Base-by-base conservation (phyloP, 768 basidiomycete genomes). In the Mycena metata region DNA sequence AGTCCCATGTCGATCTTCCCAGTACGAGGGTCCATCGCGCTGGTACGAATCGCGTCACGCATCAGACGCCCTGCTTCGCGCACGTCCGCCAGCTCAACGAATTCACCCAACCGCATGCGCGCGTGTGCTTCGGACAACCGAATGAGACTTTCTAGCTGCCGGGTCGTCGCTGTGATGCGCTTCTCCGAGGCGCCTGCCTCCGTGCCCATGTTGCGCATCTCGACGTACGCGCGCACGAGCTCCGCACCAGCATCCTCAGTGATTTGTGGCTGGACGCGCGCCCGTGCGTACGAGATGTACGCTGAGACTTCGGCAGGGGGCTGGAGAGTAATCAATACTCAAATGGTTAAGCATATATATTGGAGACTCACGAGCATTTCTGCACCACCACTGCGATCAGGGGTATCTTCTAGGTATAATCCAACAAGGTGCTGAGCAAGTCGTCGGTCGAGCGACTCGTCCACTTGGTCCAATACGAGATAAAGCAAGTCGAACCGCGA, bases 1-100 rank as follows among this genome's bases (percentile, higher is more conserved):
- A 99, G 79, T 60, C 96, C 94, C 89, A 98, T 94, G 78, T 99
- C 96, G 76, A 98, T 97, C 86, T 96, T 96, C 60, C 97, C 97
- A 15, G 96, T 98, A 24, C 94, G 86, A 12, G 97, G 97, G 79
- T 99, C 96, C 85, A 97, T 96, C 45, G 96, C 96, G 69, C 91
- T 91, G 69, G 96, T 96, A 74, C 95, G 89, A 80, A 99, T 93
- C 5, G 97, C 98, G 78, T 97, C 95, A 51, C 95, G 90, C 91
- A 99, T 99, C 73, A 99, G 87, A n/a, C 98, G 86, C 75, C 87
- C 90, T 1, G 97, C 96, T 79, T 99, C 98, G 69, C 86, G 84
- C 35, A 99, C 98, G 75, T 99, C 98, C 60, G 84, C 80, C 50
- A 94, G 80, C 75, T 96, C 94, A 43, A 99, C 97, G 59, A 87